phyloP scores from a whole-genome alignment of 2,329 filamentous ascomycete species.

The Colletotrichum sp. region DNA sequence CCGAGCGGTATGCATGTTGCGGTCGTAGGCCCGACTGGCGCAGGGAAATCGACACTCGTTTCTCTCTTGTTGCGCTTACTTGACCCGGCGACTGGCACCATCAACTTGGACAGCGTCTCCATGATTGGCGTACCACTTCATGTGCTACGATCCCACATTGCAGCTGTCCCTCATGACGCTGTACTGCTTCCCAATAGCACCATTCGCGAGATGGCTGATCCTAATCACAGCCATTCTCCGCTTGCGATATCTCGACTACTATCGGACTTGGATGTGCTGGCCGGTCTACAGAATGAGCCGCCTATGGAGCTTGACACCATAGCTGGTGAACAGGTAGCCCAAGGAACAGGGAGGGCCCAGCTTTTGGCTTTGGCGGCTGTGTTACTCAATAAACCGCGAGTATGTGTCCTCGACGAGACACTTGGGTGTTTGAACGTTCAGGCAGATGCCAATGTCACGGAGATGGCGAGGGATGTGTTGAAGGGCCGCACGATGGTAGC shows the following conservation, averaged over 20 bases:
- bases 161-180: background rate
- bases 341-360: background rate
- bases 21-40: background rate
- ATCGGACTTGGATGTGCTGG: background rate
- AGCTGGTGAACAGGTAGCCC: background rate
- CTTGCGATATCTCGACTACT: background rate
- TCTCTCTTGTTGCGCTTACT: background rate
- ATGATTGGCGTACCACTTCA: background rate
- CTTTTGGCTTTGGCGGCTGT: background rate
- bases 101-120: background rate
- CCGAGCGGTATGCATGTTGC: background rate
- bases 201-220: background rate
- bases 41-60: background rate
- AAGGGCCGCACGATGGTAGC: background rate
- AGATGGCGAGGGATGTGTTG: background rate
- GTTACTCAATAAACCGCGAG: background rate
- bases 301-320: background rate
- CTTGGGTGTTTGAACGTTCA: background rate
- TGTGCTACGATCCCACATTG: background rate
- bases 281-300: background rate
- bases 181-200: background rate
- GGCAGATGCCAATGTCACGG: background rate
- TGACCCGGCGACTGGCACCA: background rate
- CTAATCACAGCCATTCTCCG: background rate
- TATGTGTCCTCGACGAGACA: background rate